These are phyloP conservation scores for Penicillium lividum DNA, from an alignment of 495 filamentous ascomycete genomes.

Conservation along the genomic window DNA sequence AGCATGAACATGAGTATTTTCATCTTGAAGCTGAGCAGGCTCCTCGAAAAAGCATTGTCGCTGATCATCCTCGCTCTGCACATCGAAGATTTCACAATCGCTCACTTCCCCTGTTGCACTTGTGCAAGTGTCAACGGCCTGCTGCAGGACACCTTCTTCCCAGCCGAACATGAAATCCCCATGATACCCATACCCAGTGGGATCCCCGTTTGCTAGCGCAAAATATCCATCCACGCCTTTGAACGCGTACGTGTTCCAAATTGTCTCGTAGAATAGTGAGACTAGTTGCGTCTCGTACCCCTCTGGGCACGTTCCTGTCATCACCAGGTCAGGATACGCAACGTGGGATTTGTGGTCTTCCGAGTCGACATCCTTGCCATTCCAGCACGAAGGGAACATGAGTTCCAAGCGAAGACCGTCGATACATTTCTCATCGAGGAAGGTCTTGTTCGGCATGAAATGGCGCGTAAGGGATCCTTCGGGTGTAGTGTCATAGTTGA, in stretches of 20 bases:
- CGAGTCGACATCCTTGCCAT: constrained; percentile 66
- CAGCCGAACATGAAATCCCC: constrained; percentile 86
- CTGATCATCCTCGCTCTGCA: constrained; percentile 47
- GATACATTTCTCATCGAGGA: constrained; percentile 70
- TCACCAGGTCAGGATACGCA: constrained; percentile 73
- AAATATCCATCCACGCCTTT: constrained; percentile 67
- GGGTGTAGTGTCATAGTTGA: constrained; percentile 63
- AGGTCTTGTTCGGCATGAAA: constrained; percentile 75
- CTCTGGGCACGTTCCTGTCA: constrained; percentile 73
- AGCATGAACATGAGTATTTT: constrained; percentile 35
- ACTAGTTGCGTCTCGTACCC: constrained; percentile 70
- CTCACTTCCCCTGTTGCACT: constrained; percentile 52
- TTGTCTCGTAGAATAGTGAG: constrained; percentile 83
- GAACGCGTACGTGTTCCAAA: constrained; percentile 77
- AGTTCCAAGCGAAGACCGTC: constrained; percentile 81
- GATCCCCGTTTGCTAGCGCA: constrained; percentile 81
- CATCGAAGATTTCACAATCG: constrained; percentile 61
- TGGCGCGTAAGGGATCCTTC: constrained; percentile 80
- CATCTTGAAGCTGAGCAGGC: constrained; percentile 41
- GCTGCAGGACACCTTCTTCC: constrained; percentile 53
- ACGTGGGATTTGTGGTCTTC: constrained; percentile 70
- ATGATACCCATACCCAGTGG: constrained; percentile 79
- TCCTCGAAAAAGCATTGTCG: constrained; percentile 48
- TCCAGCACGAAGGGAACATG: constrained; percentile 92
- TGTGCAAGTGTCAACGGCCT: constrained; percentile 51